A percentile compares a stretch with the other conserved stretches of the same genome.
Conservation (phyloP, 208 protist genomes). For the Naegleria lovaniensis region DNA sequence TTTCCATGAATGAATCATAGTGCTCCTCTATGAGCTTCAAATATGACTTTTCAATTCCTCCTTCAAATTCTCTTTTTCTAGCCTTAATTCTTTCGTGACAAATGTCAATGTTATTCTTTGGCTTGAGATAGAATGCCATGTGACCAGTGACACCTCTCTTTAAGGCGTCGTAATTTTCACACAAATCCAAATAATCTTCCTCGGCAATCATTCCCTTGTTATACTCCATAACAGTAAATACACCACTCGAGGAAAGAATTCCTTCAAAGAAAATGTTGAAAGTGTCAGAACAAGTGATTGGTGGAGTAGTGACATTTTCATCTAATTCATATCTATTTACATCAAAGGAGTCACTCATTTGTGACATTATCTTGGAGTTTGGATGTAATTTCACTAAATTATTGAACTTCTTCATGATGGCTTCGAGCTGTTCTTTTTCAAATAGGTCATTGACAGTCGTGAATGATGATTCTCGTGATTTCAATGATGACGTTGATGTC, state of each 20-base stretch:
- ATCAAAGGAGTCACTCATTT: too few relatives aligned
- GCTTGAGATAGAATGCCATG: background rate
- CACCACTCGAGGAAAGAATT: background rate
- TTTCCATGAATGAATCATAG: background rate
- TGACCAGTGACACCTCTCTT: background rate
- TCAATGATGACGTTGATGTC: too few relatives aligned
- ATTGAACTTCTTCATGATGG: background rate
- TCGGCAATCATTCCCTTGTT: background rate
- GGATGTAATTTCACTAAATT: background rate
- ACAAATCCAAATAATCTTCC: background rate
- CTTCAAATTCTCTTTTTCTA: background rate
- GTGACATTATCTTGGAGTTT: background rate
- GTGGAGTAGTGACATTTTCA: too few relatives aligned
- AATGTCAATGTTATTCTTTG: background rate
- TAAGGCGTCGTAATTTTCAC: background rate
- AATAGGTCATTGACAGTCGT: background rate
- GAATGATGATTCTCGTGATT: background rate
- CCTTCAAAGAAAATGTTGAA: slow-evolving; percentile 11
- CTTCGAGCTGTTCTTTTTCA: background rate
- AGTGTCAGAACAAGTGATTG: background rate
- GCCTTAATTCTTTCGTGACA: background rate
- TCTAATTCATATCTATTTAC: too few relatives aligned
- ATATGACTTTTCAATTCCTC: background rate
- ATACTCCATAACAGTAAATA: background rate
- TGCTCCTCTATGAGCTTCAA: background rate